Base-by-base conservation (phyloP, 2,329 filamentous ascomycete species). In the Simplicillium aogashimaense region DNA sequence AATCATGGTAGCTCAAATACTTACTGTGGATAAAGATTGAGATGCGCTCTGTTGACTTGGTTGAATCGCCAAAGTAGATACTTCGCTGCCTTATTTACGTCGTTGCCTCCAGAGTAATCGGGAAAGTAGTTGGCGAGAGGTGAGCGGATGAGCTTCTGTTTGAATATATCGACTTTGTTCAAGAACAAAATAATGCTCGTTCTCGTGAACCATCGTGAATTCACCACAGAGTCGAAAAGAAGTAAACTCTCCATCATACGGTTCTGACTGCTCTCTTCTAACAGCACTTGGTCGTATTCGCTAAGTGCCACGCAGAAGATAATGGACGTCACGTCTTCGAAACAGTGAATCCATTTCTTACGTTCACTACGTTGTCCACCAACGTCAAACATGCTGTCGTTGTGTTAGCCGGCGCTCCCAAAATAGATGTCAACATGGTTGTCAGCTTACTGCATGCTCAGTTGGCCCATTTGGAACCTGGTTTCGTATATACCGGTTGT, bases 341-440 rank as follows among this genome's bases (percentile, higher is more conserved):
- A 98, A 68, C 92, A 98, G 66, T 98, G 92, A 58, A 98, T 98
- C 92, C 92, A 98, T 69, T 98, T 98, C 72, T 98, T 98, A 47
- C 92, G 78, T 65, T 98, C 92, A 61, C 90, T 97, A 58, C 92
- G 74, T 65, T 98, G 92, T 17, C 92, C 92, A 47, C 92, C 92
- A 4, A 98, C 92, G 61, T 98, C 92, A 58, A 98, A 98, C 92
- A 98, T 98, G 68, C 90, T 97, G 57, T 43, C 30, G 39, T 35
- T n/a, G 9, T 20, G 10, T 10, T 16, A 15, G 20, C n/a, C n/a
- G 13, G 11, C 7, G 9, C 3, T 14, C 12, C 31, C 16, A n/a
- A 13, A 3, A 11, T 14, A 11, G 10, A 13, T 36, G 29, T 7
- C 12, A 3, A 2, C 3, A 2, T 28, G 12, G 15, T 7, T 7